phyloP scores from a whole-genome alignment of 495 filamentous ascomycete species.

The Talaromyces liani region DNA sequence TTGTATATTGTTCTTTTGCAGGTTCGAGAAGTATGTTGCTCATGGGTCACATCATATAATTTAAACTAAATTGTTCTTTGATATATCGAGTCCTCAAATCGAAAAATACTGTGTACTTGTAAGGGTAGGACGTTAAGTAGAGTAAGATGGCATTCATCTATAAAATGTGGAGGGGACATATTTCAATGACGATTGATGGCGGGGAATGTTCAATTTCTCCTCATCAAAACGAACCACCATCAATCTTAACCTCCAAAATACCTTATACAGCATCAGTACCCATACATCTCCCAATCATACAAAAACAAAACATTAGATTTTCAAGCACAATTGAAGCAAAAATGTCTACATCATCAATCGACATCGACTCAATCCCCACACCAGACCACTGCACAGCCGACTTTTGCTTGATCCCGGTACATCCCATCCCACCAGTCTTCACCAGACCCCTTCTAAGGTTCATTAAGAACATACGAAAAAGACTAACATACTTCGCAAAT shows the following conservation, averaged over 20 bases:
- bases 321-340: background rate
- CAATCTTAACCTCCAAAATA: background rate
- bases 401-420: constrained; percentile 76
- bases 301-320: background rate
- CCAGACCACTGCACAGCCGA: constrained; percentile 65
- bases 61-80: too few species aligned
- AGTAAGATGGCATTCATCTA: background rate
- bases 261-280: background rate
- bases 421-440: background rate
- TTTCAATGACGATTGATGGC: background rate
- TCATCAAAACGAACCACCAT: background rate
- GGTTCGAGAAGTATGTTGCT: too few species aligned
- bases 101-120: too few species aligned
- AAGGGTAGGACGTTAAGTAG: too few species aligned
- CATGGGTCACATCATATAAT: too few species aligned
- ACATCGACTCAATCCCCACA: constrained; percentile 42
- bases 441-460: background rate
- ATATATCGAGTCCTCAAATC: too few species aligned
- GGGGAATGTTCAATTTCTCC: background rate
- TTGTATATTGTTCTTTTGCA: too few species aligned
- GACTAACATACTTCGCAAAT: background rate
- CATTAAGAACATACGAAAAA: background rate
- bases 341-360: constrained; percentile 7
- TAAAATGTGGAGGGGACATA: background rate
- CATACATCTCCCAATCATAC: background rate